phyloP scores from a whole-genome alignment of 1,139 yeast species.

The Yarrowia galli region DNA sequence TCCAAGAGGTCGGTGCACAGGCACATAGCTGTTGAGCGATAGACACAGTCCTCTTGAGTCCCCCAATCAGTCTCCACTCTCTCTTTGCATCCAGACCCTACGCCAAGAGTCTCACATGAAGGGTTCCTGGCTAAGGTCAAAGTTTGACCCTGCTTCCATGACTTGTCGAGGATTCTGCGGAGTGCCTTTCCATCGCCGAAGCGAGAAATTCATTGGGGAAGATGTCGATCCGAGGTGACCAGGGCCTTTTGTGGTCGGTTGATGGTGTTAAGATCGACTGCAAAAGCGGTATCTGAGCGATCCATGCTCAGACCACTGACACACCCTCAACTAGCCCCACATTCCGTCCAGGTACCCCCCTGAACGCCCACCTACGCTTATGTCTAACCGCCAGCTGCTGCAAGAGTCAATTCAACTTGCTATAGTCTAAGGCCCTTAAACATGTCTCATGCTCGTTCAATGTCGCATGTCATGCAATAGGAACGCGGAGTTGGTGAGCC shows the following conservation, averaged over 20 bases:
- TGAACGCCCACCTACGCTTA: background rate
- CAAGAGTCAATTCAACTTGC: background rate
- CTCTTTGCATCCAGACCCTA: background rate
- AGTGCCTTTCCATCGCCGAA: background rate
- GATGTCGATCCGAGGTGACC: background rate
- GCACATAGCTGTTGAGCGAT: too few relatives aligned
- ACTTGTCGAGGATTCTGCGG: background rate
- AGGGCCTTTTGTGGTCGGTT: too few relatives aligned
- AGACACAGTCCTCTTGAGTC: too few relatives aligned
- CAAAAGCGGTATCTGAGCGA: too few relatives aligned
- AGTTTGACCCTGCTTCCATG: constrained; percentile 16
- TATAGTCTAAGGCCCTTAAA: background rate
- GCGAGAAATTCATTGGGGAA: background rate
- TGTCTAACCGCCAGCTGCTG: background rate
- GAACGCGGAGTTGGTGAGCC: background rate
- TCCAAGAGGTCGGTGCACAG: too few relatives aligned
- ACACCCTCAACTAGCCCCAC: too few relatives aligned
- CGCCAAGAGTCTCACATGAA: background rate
- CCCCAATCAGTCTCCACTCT: too few relatives aligned
- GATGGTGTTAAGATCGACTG: too few relatives aligned
- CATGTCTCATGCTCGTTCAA: constrained; percentile 9
- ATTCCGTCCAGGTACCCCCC: background rate
- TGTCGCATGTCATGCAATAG: background rate
- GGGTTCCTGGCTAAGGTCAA: constrained; percentile 23
- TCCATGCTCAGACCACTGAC: too few relatives aligned